Conservation (phyloP, 2,329 filamentous ascomycete genomes). For the Fusarium sulawesiense region DNA sequence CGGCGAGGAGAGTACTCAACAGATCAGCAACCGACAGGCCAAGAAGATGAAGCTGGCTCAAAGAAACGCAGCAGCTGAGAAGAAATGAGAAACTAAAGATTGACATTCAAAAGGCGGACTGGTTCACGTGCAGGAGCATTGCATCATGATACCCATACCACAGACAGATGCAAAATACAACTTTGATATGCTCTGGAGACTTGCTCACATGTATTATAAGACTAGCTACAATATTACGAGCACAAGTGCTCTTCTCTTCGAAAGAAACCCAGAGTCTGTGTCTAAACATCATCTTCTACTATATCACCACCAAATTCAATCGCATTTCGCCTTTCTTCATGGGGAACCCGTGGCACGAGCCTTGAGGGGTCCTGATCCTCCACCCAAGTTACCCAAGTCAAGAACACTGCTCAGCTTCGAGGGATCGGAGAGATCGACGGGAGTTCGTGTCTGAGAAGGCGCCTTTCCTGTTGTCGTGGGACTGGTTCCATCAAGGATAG, state of each 20-base stretch:
- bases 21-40: conserved; percentile 65
- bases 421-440: conserved; percentile 54
- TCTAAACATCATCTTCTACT: conserved; percentile 5
- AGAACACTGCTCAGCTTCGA: conserved; percentile 57
- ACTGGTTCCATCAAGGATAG: conserved; percentile 23
- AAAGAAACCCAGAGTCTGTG: conserved; percentile 17
- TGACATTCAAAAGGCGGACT: conserved; percentile 17
- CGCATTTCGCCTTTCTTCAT: conserved; percentile 9
- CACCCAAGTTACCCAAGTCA: conserved; percentile 57
- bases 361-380: conserved; percentile 19
- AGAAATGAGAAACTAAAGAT: conserved; percentile 28
- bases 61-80: conserved; percentile 50
- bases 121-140: conserved; percentile 9
- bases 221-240: conserved; percentile 34
- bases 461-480: conserved; percentile 24
- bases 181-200: conserved; percentile 29
- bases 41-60: conserved; percentile 68
- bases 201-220: conserved; percentile 41
- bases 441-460: conserved; percentile 26
- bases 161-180: conserved; percentile 29
- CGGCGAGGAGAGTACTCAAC: conserved; percentile 50
- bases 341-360: conserved; percentile 32
- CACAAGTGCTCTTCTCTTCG: conserved; percentile 23
- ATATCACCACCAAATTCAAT: not conserved
- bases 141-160: conserved; percentile 49